Conservation (phyloP, 441 rosid species). For the California macrophylla region DNA sequence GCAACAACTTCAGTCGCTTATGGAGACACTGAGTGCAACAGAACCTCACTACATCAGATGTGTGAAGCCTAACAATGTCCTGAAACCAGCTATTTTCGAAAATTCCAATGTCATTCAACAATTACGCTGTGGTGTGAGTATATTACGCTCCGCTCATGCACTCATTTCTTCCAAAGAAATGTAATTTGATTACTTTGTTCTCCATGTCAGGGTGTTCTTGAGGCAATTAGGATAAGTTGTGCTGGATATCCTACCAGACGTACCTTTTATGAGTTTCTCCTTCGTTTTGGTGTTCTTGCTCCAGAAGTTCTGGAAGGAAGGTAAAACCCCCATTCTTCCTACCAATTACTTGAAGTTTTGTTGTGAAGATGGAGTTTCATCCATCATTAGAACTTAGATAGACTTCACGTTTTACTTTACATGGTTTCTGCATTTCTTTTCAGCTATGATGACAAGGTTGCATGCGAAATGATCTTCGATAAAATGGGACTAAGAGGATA, state of each 20-base stretch:
- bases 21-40: slow-evolving; percentile 92
- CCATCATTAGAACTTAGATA: background rate
- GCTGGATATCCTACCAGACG: slow-evolving; percentile 99
- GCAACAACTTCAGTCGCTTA: slow-evolving; percentile 96
- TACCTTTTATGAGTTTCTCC: slow-evolving; percentile 91
- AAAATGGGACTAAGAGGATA: slow-evolving; percentile 86
- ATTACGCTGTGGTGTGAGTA: slow-evolving; percentile 97
- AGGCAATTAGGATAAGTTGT: slow-evolving; percentile 99
- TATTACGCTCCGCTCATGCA: slow-evolving; percentile 19
- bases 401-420: background rate
- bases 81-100: slow-evolving; percentile 95
- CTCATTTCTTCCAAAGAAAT: slow-evolving; percentile 7
- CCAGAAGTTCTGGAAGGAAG: slow-evolving; percentile 94
- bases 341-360: background rate
- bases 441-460: slow-evolving; percentile 91
- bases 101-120: slow-evolving; percentile 90
- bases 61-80: slow-evolving; percentile 95
- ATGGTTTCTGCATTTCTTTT: background rate
- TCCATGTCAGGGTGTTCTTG: slow-evolving; percentile 77
- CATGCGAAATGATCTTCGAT: slow-evolving; percentile 83
- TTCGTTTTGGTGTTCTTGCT: slow-evolving; percentile 96
- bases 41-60: slow-evolving; percentile 99
- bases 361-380: background rate
- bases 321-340: slow-evolving; percentile 44
- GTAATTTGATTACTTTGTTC: background rate